phyloP scores from a whole-genome alignment of 2,329 filamentous ascomycete species.

The Tolypocladium pustulatum region DNA sequence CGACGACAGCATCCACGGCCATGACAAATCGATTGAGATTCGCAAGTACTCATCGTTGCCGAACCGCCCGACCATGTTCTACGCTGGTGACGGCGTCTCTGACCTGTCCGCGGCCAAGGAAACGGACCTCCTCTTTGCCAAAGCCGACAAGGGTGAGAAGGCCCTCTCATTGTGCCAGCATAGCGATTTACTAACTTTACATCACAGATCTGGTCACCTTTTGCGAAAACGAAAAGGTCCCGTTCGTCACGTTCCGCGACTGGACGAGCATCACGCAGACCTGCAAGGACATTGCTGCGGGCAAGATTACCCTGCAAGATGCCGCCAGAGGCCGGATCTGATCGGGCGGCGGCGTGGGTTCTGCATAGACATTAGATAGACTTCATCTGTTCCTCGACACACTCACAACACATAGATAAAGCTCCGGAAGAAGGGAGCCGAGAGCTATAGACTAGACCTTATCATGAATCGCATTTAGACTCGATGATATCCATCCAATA shows the following conservation, averaged over 20 bases:
- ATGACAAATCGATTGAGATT: conserved; percentile 91
- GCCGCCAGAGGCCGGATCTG: conserved; percentile 45
- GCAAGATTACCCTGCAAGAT: conserved; percentile 58
- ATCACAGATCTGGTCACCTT: conserved; percentile 69
- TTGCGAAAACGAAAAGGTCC: conserved; percentile 74
- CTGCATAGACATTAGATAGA: background rate
- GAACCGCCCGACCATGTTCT: conserved; percentile 75
- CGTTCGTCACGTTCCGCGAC: conserved; percentile 79
- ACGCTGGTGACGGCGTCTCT: conserved; percentile 89
- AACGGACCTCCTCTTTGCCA: conserved; percentile 88
- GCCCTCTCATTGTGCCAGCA: background rate
- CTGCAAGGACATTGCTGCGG: conserved; percentile 66
- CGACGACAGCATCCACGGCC: conserved; percentile 85
- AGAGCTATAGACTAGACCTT: background rate
- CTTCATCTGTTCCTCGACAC: no score
- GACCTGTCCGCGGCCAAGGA: conserved; percentile 87
- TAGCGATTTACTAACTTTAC: conserved; percentile 4
- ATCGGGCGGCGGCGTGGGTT: background rate
- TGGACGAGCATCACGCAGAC: conserved; percentile 71
- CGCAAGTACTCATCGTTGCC: conserved; percentile 73
- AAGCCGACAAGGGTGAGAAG: conserved; percentile 67
- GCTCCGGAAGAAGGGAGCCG: background rate
- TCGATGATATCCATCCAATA: conserved; percentile 3
- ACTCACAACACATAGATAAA: background rate
- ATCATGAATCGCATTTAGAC: background rate